phyloP scores from a whole-genome alignment of 139 green algal genomes.

The Closterium sp. region DNA sequence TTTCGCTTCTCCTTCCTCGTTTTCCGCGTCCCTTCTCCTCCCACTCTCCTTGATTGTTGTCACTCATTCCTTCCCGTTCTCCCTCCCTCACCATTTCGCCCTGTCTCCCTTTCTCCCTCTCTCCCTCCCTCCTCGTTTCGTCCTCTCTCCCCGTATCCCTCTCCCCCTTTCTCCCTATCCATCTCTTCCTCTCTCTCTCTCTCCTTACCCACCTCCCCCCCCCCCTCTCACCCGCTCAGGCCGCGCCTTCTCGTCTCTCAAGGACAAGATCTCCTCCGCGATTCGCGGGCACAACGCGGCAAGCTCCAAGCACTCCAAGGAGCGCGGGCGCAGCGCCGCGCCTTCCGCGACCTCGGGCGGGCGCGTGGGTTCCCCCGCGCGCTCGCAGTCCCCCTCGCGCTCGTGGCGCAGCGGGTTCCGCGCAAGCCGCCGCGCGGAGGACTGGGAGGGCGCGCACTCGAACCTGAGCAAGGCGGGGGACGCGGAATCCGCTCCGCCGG shows the following conservation, averaged over 20 bases:
- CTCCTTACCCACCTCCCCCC: neutral
- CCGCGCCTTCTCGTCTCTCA: neutral
- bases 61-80: no score
- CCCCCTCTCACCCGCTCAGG: neutral
- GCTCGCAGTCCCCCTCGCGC: neutral
- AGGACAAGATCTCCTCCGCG: neutral
- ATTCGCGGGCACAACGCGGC: neutral
- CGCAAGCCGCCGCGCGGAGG: neutral
- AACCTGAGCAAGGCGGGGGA: neutral
- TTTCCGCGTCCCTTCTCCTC: no score
- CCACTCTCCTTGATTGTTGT: no score
- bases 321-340: neutral
- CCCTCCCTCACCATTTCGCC: no score
- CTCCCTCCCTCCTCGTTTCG: no score
- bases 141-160: no score
- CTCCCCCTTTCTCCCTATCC: neutral
- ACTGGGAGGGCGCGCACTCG: neutral
- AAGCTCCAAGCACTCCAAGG: neutral
- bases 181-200: neutral
- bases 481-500: neutral
- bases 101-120: no score
- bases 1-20: no score
- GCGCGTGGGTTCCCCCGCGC: neutral
- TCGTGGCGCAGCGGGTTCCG: neutral
- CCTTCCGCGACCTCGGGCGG: neutral